phyloP scores from a whole-genome alignment of 2,329 filamentous ascomycete genomes.

The Lojkania enalia region DNA sequence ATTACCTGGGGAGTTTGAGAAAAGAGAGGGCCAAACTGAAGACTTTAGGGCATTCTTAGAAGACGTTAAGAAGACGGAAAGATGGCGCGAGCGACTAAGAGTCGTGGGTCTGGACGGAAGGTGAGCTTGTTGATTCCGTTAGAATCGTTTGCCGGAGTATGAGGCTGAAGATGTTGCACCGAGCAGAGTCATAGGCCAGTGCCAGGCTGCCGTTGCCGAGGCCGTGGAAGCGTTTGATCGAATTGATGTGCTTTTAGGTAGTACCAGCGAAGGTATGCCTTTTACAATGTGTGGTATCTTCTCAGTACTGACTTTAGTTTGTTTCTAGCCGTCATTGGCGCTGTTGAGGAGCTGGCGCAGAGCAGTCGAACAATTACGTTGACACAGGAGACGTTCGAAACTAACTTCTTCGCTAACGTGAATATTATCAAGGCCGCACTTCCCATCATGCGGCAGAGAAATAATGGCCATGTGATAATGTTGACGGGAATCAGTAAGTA shows the following conservation, averaged over 20 bases:
- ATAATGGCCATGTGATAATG: slow-evolving; percentile 86
- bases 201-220: slow-evolving; percentile 84
- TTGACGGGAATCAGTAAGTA: slow-evolving; percentile 77
- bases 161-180: slow-evolving; percentile 6
- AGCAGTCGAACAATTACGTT: slow-evolving; percentile 73
- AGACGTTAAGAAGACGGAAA: slow-evolving; percentile 68
- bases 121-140: slow-evolving; percentile 34
- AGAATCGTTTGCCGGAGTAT: background rate
- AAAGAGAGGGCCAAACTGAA: slow-evolving; percentile 67
- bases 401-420: slow-evolving; percentile 91
- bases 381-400: slow-evolving; percentile 89
- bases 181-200: slow-evolving; percentile 64
- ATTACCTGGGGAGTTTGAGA: slow-evolving; percentile 74
- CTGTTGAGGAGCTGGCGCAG: slow-evolving; percentile 85
- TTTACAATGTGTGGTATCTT: background rate
- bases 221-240: slow-evolving; percentile 81
- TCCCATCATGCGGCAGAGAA: slow-evolving; percentile 75
- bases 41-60: slow-evolving; percentile 81
- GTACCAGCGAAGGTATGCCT: slow-evolving; percentile 75
- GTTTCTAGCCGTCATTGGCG: slow-evolving; percentile 74
- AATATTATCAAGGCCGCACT: slow-evolving; percentile 92
- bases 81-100: slow-evolving; percentile 78
- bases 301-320: background rate
- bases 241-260: slow-evolving; percentile 88
- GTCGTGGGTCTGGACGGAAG: slow-evolving; percentile 62